phyloP scores from a whole-genome alignment of 2,329 filamentous ascomycete genomes.

The Akanthomyces muscarius region DNA sequence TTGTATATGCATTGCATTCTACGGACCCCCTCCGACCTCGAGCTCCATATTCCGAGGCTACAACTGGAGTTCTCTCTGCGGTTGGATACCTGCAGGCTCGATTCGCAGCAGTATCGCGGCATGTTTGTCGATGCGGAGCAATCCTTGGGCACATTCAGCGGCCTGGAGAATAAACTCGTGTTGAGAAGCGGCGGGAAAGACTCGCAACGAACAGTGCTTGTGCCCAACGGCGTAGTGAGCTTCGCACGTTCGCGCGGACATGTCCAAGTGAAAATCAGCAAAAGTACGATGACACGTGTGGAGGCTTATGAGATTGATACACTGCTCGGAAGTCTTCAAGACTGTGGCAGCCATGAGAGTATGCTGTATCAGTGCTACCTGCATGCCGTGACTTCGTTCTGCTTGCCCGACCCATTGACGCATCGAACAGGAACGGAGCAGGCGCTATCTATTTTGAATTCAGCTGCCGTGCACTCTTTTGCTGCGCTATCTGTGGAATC shows the following conservation, averaged over 20 bases:
- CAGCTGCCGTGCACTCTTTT: conserved; percentile 37
- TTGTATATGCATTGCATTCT: conserved; percentile 6
- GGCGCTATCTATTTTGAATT: conserved; percentile 42
- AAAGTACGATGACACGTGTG: conserved; percentile 13
- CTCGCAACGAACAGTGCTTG: not conserved
- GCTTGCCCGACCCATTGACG: conserved; percentile 38
- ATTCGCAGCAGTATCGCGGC: conserved; percentile 47
- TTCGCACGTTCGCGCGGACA: not conserved
- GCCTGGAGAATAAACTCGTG: conserved; percentile 47
- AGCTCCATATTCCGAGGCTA: conserved; percentile 43
- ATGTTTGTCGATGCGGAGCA: conserved; percentile 47
- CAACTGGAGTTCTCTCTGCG: conserved; percentile 44
- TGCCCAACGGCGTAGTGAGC: not conserved
- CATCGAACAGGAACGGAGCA: conserved; percentile 33
- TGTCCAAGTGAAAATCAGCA: not conserved
- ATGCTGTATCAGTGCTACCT: conserved; percentile 47
- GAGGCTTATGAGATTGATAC: conserved; percentile 46
- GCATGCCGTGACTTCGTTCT: conserved; percentile 50
- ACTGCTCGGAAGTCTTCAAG: conserved; percentile 44
- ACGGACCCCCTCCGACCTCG: conserved; percentile 22
- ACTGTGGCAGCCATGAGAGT: conserved; percentile 50
- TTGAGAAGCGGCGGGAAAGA: conserved; percentile 26
- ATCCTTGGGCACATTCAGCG: conserved; percentile 43
- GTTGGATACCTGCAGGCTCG: conserved; percentile 26
- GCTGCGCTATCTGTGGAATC: not conserved